Conservation (phyloP, 495 filamentous ascomycete species). For the Cercophora scortea region DNA sequence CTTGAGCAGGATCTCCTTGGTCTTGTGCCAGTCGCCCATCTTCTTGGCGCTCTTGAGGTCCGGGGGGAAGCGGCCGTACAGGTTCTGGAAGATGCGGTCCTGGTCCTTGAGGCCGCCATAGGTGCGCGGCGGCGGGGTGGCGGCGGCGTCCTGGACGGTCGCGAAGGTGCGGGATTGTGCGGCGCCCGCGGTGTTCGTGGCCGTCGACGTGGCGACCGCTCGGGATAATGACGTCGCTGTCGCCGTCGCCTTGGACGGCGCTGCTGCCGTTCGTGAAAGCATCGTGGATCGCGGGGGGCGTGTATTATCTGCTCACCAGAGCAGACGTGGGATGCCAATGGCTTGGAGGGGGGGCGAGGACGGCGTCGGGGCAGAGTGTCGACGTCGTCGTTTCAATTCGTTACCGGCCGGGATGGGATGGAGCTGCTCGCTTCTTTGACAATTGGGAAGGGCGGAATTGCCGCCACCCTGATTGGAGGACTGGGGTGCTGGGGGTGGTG, state of each 20-base stretch:
- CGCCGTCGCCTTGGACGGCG: constrained; percentile 33
- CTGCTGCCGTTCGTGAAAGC: constrained; percentile 40
- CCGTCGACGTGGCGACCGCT: constrained; percentile 17
- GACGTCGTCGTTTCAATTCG: no score
- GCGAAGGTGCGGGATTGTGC: constrained; percentile 49
- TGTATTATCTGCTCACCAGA: constrained; percentile 31
- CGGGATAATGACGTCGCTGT: constrained; percentile 32
- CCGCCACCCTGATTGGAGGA: no score
- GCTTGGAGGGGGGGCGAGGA: constrained; percentile 9
- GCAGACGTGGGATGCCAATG: constrained; percentile 36
- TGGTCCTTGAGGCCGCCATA: constrained; percentile 88
- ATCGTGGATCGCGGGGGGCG: constrained; percentile 23
- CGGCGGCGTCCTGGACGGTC: constrained; percentile 81
- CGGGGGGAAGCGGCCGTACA: constrained; percentile 84
- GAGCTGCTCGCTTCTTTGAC: no score
- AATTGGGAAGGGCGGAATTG: no score
- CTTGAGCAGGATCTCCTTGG: constrained; percentile 95
- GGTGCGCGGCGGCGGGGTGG: constrained; percentile 59
- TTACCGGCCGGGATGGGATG: no score
- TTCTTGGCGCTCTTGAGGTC: constrained; percentile 94
- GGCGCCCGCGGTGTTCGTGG: constrained; percentile 1
- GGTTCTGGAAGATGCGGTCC: constrained; percentile 97
- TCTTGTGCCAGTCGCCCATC: constrained; percentile 98
- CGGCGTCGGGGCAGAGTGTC: no score
- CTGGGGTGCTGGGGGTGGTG: no score